Conservation (phyloP, 2,329 filamentous ascomycete species). For the Scedosporium apiospermum region DNA sequence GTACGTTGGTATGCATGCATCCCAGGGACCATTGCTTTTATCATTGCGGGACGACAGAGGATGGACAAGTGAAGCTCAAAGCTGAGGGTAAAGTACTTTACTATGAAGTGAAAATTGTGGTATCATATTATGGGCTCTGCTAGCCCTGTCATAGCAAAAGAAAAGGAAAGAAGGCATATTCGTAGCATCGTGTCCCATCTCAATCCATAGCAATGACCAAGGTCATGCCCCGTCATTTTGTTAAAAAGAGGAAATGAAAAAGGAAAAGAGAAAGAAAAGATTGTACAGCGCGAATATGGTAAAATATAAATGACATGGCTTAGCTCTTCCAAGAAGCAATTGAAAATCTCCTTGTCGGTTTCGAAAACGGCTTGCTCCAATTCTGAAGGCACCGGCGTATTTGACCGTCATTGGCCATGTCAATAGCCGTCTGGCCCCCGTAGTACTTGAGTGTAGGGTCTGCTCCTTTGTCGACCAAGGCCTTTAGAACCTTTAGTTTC, state of each 20-base stretch:
- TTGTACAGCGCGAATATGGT: neutral
- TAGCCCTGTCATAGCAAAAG: too few relatives aligned
- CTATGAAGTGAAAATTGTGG: too few relatives aligned
- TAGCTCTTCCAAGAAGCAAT: neutral
- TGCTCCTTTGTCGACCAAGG: slow-evolving; percentile 14
- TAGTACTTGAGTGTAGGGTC: slow-evolving; percentile 11
- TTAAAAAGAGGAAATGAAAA: neutral
- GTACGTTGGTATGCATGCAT: neutral
- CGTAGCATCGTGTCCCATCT: neutral
- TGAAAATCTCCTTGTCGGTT: neutral
- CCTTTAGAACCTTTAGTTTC: slow-evolving; percentile 16
- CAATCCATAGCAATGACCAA: neutral
- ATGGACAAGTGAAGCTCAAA: too few relatives aligned
- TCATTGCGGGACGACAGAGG: too few relatives aligned
- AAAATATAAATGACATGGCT: neutral
- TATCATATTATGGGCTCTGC: too few relatives aligned
- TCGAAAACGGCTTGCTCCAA: neutral
- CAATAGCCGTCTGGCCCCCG: neutral
- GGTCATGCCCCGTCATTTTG: neutral
- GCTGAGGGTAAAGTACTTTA: too few relatives aligned
- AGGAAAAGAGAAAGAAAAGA: neutral
- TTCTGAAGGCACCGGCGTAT: neutral
- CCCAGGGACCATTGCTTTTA: neutral
- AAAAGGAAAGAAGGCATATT: neutral
- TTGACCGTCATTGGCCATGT: slow-evolving; percentile 3